Base-by-base conservation (phyloP, 805 yeast genomes). In the Candida golubevii region DNA sequence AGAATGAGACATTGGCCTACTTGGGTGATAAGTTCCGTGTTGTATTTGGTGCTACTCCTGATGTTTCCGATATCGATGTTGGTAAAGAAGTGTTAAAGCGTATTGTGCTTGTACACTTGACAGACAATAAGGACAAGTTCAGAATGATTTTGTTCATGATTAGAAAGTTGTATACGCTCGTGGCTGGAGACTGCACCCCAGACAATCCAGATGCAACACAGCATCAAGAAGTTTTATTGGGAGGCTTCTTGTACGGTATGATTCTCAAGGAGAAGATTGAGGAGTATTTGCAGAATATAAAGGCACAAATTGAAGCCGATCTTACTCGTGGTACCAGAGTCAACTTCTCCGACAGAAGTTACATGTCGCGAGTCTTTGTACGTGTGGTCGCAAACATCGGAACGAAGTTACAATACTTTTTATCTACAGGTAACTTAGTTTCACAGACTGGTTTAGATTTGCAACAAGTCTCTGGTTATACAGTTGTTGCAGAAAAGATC, bases 151-250 rank as follows among this genome's bases (percentile, higher is more conserved):
- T 90, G 48, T 93, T 90, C 69, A 93, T 93, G 98, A 83, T 93
- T 58, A 81, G 98, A 75, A 93, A 93, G 69, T 77, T 93, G 49
- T 93, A 93, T 65, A 78, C 98, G 0, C 76, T 93, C 52, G 98
- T 91, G 36, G 97, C 97, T 32, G 97, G 97, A 48, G 97, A 91
- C 62, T 91, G 97, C 66, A 73, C 90, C 42, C 91, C 97, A 13
- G 99, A 93, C 66, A 93, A 93, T 69, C 99, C 99, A 63, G 99
- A 93, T 82, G 95, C 98, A 39, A 88, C 97, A 8, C 99, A 93
- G 74, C 97, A 93, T 74, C 99, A 93, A 70, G 99, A 93, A 70
- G 87, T 93, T 29, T 70, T 93, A 50, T 76, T 93, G 45, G 98
- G 98, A 52, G 99, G 99, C 12, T 88, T 93, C 78, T 74, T 93